Evolutionary conservation across 331 rosid genomes (phyloP).

Genomic region (Acacia pycnantha): DNA sequence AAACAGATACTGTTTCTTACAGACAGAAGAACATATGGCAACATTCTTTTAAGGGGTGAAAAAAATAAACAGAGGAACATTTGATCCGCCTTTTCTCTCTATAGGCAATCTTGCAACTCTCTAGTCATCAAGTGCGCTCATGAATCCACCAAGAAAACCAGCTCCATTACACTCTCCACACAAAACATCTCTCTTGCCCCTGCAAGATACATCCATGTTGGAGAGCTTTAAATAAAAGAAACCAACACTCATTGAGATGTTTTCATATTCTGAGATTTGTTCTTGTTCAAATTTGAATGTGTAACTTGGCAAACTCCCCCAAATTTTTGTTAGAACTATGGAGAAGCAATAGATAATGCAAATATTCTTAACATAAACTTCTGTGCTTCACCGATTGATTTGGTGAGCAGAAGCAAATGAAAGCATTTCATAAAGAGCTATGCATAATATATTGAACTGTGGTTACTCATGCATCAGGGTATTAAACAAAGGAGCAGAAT

Average conservation of each 20-base stretch:
- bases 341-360: background rate
- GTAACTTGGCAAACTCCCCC: background rate
- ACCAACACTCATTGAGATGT: background rate
- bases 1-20: background rate
- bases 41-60: background rate
- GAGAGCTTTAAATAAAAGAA: background rate
- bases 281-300: background rate
- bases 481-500: background rate
- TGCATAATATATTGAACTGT: background rate
- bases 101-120: conserved; percentile 17
- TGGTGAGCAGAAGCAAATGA: background rate
- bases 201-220: conserved; percentile 39
- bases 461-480: background rate
- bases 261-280: background rate
- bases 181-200: conserved; percentile 81
- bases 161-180: conserved; percentile 97
- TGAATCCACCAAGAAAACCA: conserved; percentile 88
- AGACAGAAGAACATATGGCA: conserved; percentile 6
- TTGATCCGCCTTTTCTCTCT: conserved; percentile 6
- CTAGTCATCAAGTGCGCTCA: conserved; percentile 78
- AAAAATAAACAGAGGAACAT: conserved; percentile 19
- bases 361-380: background rate
- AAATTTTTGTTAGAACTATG: background rate
- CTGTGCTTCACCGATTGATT: background rate
- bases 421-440: background rate